Evolutionary conservation across 2,329 filamentous ascomycete species (phyloP), one percentile per base, ranked within the genome.

Genomic region (Claviceps arundinis): DNA sequence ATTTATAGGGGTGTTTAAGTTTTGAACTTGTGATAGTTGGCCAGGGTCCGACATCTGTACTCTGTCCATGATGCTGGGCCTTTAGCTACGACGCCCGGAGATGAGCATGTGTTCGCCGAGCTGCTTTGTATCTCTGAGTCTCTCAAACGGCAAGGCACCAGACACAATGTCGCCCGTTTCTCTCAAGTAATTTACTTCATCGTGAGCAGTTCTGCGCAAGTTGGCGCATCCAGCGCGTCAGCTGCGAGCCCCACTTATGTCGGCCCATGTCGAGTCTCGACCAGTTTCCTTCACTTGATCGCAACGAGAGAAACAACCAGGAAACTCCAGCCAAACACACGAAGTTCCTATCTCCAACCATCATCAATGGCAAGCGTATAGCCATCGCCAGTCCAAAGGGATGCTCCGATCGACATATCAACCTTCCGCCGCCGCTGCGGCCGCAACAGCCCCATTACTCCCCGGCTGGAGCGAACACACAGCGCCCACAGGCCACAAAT

Each of bases 381-480:
- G 13, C 51, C 22, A 40, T 17, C 30, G 22, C 37, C 17, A n/a
- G 47, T 50, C 30, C 17, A 13, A n/a, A 48, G 48, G 38, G 48
- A 89, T 89, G 85, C 72, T 91, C 48, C 89, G 82, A 63, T 87
- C 85, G 19, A 90, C 87, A n/a, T 82, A 90, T 67, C 81, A 78
- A 55, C 75, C 81, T 22, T 75, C 77, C 9, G 64, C 66, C 52
- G 54, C 69, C 7, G 60, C 57, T 1, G 58, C 54, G 8, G 58
- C 60, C 17, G 64, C 70, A 40, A 73, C 79, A 4, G 37, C 51
- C 46, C 80, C 86, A 38, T 73, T 96, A 1, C 84, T 83, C 30
- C 75, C 83, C 44, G 89, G 88, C 56, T 96, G 90, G 90, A 88
- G 86, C n/a, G 87, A 95, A 67, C 89, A 96, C 70, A 90, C 84